Base-by-base conservation (phyloP, 495 filamentous ascomycete species). In the Podospora pseudopauciseta region DNA sequence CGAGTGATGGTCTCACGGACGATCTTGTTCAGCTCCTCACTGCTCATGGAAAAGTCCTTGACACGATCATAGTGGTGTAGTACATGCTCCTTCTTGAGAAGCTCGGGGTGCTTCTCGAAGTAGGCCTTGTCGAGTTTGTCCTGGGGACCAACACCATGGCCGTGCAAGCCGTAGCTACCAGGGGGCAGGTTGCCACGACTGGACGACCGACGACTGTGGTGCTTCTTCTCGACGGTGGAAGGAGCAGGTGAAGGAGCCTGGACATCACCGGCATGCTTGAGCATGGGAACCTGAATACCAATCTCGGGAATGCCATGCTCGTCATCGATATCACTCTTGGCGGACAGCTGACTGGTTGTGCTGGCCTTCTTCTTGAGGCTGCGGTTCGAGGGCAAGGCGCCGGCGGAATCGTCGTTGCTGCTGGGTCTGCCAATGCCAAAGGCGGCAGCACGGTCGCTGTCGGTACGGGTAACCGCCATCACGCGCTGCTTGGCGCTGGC, bases 251-350 rank as follows among this genome's bases (percentile, higher is more conserved):
- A 94, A 0, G 95, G 95, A 15, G 95, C 95, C 80, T 99, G 95
- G 11, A 99, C 96, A 78, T 98, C 95, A 57, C 95, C 95, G 54
- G 93, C 94, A 80, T 96, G 88, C 49, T 89, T 89, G 74, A 94
- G 90, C 93, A 99, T 96, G 44, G 95, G 96, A 23, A 98, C 94
- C 72, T 92, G 86, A 74, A 88, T 84, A 53, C 93, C 93, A 69
- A 97, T 95, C 74, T 94, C 91, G 13, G 93, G 94, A 69, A 97
- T 96, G 15, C 94, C 94, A 68, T 90, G 87, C 70, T 93, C 92
- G 20, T 91, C 89, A 15, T 88, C 87, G 64, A 81, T 71, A n/a
- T 74, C 79, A 34, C 77, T 73, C 66, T 85, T 82, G 39, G 77
- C 73, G 5, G 83, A 84, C 58, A 82, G 76, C 72, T 90, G 75